Base-by-base conservation (phyloP, 2,329 filamentous ascomycete genomes). In the Aspergillus sp. region DNA sequence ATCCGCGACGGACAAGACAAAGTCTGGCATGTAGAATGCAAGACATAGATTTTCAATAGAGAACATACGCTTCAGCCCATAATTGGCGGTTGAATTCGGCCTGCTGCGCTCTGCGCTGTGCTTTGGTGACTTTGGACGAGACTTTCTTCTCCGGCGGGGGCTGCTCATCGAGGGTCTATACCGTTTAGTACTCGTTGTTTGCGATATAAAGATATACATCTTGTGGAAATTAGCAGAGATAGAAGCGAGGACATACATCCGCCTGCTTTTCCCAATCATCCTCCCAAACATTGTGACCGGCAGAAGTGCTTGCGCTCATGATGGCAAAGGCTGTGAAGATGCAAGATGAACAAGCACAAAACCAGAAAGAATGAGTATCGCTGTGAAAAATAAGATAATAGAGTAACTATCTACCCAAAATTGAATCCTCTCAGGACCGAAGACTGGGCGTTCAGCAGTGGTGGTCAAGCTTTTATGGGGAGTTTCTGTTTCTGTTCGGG, bases 201-300 rank as follows among this genome's bases (percentile, higher is more conserved):
- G 17, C 22, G 44, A 49, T 44, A 25, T 39, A 44, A 13, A 37
- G 7, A 37, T 17, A 37, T 39, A 10, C 10, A 19, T 39, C 50
- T 35, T 22, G 25, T 55, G 43, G 41, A 47, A 25, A 10, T 20
- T 13, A 25, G 23, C 23, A 20, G 15, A 25, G n/a, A 1, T 3
- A n/a, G 30, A 23, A n/a, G 46, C 45, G 12, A 50, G 35, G 38
- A 58, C 62, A 49, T 73, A 83, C 81, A 71, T 95, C 89, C 49
- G 86, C 88, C 63, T 86, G 79, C 5, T 74, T 71, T 65, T 91
- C 88, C 90, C 90, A 97, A 62, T 95, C 88, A 59, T 95, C 84
- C 54, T 91, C 89, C 91, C 91, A 96, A 17, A 89, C 90, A 66
- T 90, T 82, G 33, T 85, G 65, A 71, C 70, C 73, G 74, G 57